Conservation (phyloP, 2,329 filamentous ascomycete species). For the Neofusicoccum umdonicola region DNA sequence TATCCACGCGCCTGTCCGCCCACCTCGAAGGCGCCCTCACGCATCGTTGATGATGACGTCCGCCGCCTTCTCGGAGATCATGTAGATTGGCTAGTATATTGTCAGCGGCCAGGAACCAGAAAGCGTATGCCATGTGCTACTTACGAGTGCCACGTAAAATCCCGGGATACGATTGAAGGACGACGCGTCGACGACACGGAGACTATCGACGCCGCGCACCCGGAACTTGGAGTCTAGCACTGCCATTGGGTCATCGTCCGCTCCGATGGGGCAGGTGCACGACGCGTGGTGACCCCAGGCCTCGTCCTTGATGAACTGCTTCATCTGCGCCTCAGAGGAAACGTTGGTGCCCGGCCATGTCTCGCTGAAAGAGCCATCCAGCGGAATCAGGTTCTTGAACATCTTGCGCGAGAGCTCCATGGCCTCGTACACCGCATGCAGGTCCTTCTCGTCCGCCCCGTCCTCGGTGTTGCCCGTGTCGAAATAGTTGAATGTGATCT, state of each 20-base stretch:
- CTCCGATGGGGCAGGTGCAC: constrained; percentile 56
- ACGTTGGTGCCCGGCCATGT: constrained; percentile 44
- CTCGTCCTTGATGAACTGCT: constrained; percentile 29
- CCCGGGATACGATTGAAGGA: constrained; percentile 58
- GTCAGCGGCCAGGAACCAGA: too few relatives aligned
- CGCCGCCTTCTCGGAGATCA: constrained; percentile 61
- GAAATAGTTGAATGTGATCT: constrained; percentile 50
- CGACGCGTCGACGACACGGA: constrained; percentile 63
- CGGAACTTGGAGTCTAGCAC: constrained; percentile 58
- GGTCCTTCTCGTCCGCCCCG: constrained; percentile 31
- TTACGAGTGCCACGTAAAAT: constrained; percentile 46
- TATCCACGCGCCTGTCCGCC: too few relatives aligned
- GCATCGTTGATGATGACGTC: constrained; percentile 37
- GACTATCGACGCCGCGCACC: constrained; percentile 54
- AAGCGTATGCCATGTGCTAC: too few relatives aligned
- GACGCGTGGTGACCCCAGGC: constrained; percentile 54
- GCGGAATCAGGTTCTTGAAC: constrained; percentile 22
- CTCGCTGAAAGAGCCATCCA: constrained; percentile 39
- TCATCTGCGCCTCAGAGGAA: constrained; percentile 44
- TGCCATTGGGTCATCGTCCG: constrained; percentile 52
- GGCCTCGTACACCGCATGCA: constrained; percentile 55
- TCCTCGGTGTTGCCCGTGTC: constrained; percentile 48
- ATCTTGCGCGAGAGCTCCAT: constrained; percentile 51
- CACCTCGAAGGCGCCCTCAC: neutral
- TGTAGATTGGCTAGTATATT: constrained; percentile 45